Base-by-base conservation (phyloP, 2,329 filamentous ascomycete species). In the Hortaea sp. region DNA sequence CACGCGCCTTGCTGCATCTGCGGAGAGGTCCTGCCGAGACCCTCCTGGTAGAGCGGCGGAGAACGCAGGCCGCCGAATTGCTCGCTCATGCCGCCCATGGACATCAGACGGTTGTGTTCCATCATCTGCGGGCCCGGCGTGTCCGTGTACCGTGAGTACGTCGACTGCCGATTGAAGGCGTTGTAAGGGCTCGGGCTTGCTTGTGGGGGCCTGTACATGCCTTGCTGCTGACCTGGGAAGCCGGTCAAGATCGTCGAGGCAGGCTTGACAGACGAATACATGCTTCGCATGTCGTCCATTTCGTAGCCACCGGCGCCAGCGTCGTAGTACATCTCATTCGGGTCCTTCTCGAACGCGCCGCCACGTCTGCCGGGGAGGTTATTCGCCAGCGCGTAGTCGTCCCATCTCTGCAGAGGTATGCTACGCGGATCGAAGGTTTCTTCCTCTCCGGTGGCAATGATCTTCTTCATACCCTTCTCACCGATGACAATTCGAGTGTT, bases 401-500 rank as follows among this genome's bases (percentile, higher is more conserved):
- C 92, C 92, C 92, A 98, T 53, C 88, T 81, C 67, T 95, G 90
- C 9, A 97, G 78, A 30, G 92, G 92, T 62, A 98, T 92, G 53
- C 85, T 88, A 55, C 87, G 82, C 29, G 92, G 90, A 59, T 98
- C 88, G 61, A 94, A 98, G 7, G 77, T 79, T 63, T 92, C 88
- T 49, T 90, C 85, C 46, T 80, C 77, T 2, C 89, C 77, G 2
- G 89, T 80, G 0, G 88, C 88, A 44, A 98, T 76, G n/a, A 95
- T 74, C 62, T 94, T 81, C 71, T 94, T 95, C 63, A 78, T 79
- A 52, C 89, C 90, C 66, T 90, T 88, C 66, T 98, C 92, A 49
- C 88, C 90, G 55, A 97, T 85, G 56, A 98, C 92, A 54, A 98
- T 81, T 78, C 92, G 88, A 1, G 92, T 98, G 71, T 92, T 97